These are phyloP conservation scores for Ploettnerulaceae sp. DNA, from an alignment of 2,329 filamentous ascomycete genomes.

Conservation along the genomic window DNA sequence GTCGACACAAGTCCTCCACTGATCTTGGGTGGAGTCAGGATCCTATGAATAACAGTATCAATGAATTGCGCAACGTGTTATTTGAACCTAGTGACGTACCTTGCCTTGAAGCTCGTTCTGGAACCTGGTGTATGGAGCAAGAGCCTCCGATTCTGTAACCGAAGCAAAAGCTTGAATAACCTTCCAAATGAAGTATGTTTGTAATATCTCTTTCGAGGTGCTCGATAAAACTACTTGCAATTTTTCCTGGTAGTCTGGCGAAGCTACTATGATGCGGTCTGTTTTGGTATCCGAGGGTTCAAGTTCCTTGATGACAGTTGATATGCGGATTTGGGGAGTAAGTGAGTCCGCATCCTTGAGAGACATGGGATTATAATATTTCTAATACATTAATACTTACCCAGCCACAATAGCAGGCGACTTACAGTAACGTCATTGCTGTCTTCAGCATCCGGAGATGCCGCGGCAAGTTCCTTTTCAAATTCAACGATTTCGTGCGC, in stretches of 20 bases:
- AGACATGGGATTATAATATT: conserved; percentile 61
- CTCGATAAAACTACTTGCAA: conserved; percentile 51
- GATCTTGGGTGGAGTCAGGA: conserved; percentile 55
- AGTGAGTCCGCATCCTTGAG: conserved; percentile 51
- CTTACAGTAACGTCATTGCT: conserved; percentile 54
- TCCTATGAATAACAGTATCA: conserved; percentile 37
- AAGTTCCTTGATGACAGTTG: conserved; percentile 47
- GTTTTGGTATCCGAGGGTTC: conserved; percentile 46
- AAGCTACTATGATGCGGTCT: conserved; percentile 52
- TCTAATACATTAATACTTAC: conserved; percentile 33
- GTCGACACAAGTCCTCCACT: conserved; percentile 61
- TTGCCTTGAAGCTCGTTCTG: conserved; percentile 56
- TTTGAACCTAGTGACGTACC: conserved; percentile 29
- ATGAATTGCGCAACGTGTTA: not conserved
- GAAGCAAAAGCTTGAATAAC: conserved; percentile 48
- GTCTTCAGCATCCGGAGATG: conserved; percentile 53
- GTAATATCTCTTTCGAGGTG: conserved; percentile 50
- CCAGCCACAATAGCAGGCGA: not conserved
- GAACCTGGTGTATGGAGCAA: conserved; percentile 57
- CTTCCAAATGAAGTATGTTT: conserved; percentile 62
- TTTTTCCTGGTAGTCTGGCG: conserved; percentile 55
- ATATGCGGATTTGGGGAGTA: conserved; percentile 51
- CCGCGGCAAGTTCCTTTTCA: conserved; percentile 56
- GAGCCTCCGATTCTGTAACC: conserved; percentile 53
- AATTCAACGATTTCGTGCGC: conserved; percentile 47